Conservation (phyloP, 106 monocot genomes). For the Acorus gramineus region DNA sequence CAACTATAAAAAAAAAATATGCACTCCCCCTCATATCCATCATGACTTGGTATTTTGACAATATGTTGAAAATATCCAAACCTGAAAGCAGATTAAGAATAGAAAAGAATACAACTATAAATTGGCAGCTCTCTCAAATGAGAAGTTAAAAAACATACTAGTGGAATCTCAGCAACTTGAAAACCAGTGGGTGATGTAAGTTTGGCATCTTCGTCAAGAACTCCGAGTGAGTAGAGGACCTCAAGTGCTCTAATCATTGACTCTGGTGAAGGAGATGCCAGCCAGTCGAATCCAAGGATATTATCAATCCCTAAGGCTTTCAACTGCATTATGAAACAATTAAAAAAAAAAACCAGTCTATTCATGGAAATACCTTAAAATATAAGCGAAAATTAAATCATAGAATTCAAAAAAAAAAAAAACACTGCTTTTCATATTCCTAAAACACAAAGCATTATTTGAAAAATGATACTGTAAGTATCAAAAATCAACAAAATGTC, state of each 20-base stretch:
- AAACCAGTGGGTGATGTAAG: slow-evolving; percentile 82
- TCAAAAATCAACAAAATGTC: too few relatives aligned
- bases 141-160: slow-evolving; percentile 39
- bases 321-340: slow-evolving; percentile 31
- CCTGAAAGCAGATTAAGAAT: too few relatives aligned
- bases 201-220: slow-evolving; percentile 95
- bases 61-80: too few relatives aligned
- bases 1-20: too few relatives aligned
- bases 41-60: too few relatives aligned
- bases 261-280: slow-evolving; percentile 85
- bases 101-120: neutral
- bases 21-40: too few relatives aligned
- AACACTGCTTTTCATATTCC: too few relatives aligned
- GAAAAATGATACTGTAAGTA: too few relatives aligned
- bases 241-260: slow-evolving; percentile 94
- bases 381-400: too few relatives aligned
- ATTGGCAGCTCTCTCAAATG: neutral
- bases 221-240: slow-evolving; percentile 77
- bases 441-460: too few relatives aligned
- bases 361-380: too few relatives aligned
- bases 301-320: slow-evolving; percentile 95
- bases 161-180: slow-evolving; percentile 92
- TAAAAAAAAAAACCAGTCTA: neutral
- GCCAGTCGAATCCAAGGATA: slow-evolving; percentile 90
- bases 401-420: too few relatives aligned